These are phyloP conservation scores for Gonium pectorale DNA, from an alignment of 139 green algal genomes.

Conservation along the genomic window DNA sequence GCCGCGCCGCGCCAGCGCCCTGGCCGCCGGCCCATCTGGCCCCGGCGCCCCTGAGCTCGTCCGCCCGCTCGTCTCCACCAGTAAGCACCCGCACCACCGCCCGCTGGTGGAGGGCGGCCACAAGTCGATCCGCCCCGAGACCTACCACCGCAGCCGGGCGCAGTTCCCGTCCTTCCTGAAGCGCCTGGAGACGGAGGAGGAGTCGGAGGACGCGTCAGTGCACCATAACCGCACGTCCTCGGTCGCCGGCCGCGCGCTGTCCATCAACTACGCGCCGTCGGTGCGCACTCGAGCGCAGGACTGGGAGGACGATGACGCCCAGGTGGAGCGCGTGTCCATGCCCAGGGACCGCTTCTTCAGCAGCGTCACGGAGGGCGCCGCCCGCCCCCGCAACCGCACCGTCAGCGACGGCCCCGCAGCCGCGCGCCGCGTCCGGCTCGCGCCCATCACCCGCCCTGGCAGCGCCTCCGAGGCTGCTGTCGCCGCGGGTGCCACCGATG, in stretches of 20 bases:
- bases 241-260: neutral
- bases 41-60: neutral
- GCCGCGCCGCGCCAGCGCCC: neutral
- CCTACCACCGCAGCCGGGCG: neutral
- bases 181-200: neutral
- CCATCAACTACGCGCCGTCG: slow-evolving; percentile 10
- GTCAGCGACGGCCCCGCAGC: too few species aligned
- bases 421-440: too few species aligned
- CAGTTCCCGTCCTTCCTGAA: too few species aligned
- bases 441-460: too few species aligned
- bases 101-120: neutral
- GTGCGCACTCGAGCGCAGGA: neutral
- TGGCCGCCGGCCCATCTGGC: neutral
- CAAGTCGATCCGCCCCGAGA: neutral
- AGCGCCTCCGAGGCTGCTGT: too few species aligned
- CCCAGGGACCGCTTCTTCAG: too few species aligned
- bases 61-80: neutral
- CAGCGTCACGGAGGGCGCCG: too few species aligned
- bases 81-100: neutral
- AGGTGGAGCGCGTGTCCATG: neutral
- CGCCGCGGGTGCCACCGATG: too few species aligned
- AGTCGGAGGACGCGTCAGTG: neutral
- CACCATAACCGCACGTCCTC: neutral
- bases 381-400: too few species aligned
- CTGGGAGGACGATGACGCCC: neutral